Conservation (phyloP, 2,329 filamentous ascomycete species). For the Ophiostoma tasmaniense region DNA sequence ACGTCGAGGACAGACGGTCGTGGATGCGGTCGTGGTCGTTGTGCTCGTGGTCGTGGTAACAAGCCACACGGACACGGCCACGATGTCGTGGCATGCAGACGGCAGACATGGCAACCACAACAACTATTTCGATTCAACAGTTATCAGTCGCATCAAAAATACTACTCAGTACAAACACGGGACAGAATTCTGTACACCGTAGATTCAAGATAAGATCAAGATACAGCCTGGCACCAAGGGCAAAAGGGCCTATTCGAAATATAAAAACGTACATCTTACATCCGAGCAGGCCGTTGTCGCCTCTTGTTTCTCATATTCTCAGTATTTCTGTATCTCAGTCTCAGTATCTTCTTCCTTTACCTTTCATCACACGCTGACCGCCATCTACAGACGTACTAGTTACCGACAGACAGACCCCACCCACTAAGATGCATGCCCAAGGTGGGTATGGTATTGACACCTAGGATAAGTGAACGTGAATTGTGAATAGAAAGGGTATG, state of each 20-base stretch:
- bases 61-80: neutral
- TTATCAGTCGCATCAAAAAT: too few species aligned
- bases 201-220: too few species aligned
- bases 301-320: too few species aligned
- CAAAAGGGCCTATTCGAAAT: too few species aligned
- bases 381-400: neutral
- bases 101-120: neutral
- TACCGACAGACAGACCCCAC: neutral
- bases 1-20: neutral
- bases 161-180: too few species aligned
- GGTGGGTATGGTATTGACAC: neutral
- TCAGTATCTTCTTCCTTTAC: too few species aligned
- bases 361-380: neutral
- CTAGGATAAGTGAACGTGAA: neutral
- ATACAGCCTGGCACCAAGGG: too few species aligned
- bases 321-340: too few species aligned
- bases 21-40: neutral
- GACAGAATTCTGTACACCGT: too few species aligned
- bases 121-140: neutral
- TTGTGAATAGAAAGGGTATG: neutral
- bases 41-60: neutral
- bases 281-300: neutral
- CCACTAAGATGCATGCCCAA: conserved; percentile 5
- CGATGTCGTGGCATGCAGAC: neutral
- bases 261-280: too few species aligned